Percentiles rank a stretch among this genome's conserved stretches.
phyloP scores from a whole-genome alignment of 1,284 basidiomycete species.

The Ceraceosorus guamensis region DNA sequence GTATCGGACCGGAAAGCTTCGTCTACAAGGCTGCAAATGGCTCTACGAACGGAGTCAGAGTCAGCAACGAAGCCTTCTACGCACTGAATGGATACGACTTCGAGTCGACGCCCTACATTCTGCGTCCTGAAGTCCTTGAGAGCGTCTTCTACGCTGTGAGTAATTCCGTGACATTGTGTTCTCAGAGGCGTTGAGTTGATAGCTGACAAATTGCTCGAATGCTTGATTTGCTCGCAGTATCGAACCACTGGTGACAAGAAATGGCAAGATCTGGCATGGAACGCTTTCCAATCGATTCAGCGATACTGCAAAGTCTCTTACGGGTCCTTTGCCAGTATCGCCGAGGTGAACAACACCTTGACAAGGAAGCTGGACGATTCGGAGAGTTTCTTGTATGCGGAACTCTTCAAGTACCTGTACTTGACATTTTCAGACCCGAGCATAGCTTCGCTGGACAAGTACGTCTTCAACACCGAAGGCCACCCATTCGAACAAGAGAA shows the following conservation, averaged over 20 bases:
- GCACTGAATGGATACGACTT: conserved; percentile 27
- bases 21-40: conserved; percentile 20
- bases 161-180: no score
- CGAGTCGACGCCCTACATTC: conserved; percentile 23
- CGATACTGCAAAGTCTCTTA: conserved; percentile 62
- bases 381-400: conserved; percentile 32
- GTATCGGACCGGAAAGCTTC: conserved; percentile 26
- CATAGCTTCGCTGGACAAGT: conserved; percentile 13
- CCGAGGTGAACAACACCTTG: conserved; percentile 17
- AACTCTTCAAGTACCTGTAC: conserved; percentile 41
- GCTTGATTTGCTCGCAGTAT: no score
- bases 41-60: conserved; percentile 19
- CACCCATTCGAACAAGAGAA: conserved; percentile 28
- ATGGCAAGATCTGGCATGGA: conserved; percentile 74
- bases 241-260: conserved; percentile 32
- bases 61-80: conserved; percentile 24
- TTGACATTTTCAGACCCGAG: conserved; percentile 31
- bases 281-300: conserved; percentile 78
- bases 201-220: no score
- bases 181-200: no score
- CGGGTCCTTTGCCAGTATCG: conserved; percentile 21
- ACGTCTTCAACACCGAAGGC: conserved; percentile 37
- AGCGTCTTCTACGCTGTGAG: conserved; percentile 28
- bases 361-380: conserved; percentile 27
- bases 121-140: conserved; percentile 41